phyloP scores from a whole-genome alignment of 352 stramenopile genomes.

The Pythium pectinolyticum region DNA sequence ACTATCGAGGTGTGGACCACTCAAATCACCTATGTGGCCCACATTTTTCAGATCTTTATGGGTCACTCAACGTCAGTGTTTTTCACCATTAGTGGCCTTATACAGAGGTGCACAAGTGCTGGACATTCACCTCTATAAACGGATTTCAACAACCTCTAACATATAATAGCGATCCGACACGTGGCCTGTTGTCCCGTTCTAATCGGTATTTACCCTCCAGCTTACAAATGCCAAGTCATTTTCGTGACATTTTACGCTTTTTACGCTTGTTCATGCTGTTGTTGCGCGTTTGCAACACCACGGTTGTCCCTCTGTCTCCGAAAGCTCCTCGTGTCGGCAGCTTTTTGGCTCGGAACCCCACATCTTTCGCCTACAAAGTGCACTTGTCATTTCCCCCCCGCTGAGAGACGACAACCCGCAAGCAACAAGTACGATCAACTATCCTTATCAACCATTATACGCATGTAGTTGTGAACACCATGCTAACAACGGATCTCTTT shows the following conservation, averaged over 20 bases:
- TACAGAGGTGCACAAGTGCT: not conserved
- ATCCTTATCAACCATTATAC: not conserved
- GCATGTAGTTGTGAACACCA: not conserved
- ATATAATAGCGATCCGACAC: conserved; percentile 20
- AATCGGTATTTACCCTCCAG: conserved; percentile 6
- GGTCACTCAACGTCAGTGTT: not conserved
- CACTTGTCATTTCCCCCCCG: conserved; percentile 33
- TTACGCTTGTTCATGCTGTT: conserved; percentile 10
- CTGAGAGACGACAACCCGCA: conserved; percentile 23
- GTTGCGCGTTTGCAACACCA: conserved; percentile 20
- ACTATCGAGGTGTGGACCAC: too few species aligned
- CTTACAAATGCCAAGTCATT: conserved; percentile 26
- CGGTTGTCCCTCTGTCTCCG: not conserved
- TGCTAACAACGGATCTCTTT: not conserved
- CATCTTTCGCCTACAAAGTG: not conserved
- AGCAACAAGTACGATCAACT: conserved; percentile 26
- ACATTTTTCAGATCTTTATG: too few species aligned
- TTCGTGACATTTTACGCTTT: conserved; percentile 15
- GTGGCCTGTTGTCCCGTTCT: conserved; percentile 9
- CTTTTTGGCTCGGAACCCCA: not conserved
- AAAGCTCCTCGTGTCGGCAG: not conserved
- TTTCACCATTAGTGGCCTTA: not conserved
- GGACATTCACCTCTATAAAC: conserved; percentile 4
- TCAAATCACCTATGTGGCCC: too few species aligned
- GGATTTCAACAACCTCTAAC: not conserved